A percentile compares a stretch with the other conserved stretches of the same genome.
These are phyloP conservation scores for Eremomyces bilateralis DNA, from an alignment of 495 filamentous ascomycete species.

Conservation along the genomic window DNA sequence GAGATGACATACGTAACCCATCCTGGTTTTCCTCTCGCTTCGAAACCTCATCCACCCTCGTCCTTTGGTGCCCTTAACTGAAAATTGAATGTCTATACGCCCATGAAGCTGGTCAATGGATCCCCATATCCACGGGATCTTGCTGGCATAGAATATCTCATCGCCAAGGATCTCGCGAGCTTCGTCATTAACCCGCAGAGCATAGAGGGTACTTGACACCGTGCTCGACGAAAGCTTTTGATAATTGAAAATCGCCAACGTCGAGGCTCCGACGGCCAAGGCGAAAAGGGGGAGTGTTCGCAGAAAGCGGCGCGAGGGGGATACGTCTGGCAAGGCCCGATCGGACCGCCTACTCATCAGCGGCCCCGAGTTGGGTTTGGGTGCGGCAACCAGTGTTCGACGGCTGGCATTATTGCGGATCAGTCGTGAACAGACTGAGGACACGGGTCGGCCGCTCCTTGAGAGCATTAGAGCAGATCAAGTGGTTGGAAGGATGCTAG, in stretches of 20 bases:
- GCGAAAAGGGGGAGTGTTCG: conserved; percentile 36
- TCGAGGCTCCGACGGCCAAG: conserved; percentile 35
- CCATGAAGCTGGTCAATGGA: conserved; percentile 90
- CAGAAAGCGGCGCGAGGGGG: conserved; percentile 23
- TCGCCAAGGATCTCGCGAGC: conserved; percentile 66
- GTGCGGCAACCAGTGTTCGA: conserved; percentile 16
- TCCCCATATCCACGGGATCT: conserved; percentile 84
- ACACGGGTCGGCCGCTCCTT: too few species aligned
- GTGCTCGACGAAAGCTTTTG: conserved; percentile 72
- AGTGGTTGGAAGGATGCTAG: too few species aligned
- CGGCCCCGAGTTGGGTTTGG: conserved; percentile 29
- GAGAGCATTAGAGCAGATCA: too few species aligned
- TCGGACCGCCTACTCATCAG: conserved; percentile 62
- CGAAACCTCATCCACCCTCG: conserved; percentile 61
- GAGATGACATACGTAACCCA: conserved; percentile 47
- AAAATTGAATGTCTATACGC: conserved; percentile 66
- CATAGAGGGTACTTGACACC: conserved; percentile 70
- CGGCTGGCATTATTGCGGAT: too few species aligned
- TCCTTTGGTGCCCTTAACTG: conserved; percentile 61
- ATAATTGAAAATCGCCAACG: conserved; percentile 91
- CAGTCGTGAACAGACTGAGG: too few species aligned
- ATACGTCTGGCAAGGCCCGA: conserved; percentile 43
- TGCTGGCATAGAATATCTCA: conserved; percentile 73
- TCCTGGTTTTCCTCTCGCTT: conserved; percentile 47
- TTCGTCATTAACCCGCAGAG: conserved; percentile 53